Evolutionary conservation across 495 filamentous ascomycete genomes (phyloP).

Genomic region (Penicillium lagena): DNA sequence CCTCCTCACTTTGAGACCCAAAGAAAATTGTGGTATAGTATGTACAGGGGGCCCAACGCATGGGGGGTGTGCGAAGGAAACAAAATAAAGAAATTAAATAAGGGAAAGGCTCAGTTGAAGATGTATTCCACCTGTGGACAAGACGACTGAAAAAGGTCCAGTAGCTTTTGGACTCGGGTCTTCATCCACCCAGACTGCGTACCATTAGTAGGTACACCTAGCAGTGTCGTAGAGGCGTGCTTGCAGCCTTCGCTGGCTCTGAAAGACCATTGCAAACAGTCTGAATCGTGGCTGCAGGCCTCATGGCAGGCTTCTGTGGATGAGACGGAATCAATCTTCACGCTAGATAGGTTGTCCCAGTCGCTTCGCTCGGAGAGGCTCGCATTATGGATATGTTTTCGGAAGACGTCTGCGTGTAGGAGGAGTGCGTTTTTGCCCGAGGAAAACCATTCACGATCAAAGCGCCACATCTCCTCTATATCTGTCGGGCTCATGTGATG

Average conservation of each 20-base stretch:
- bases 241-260: conserved; percentile 20
- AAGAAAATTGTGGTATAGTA: too few relatives aligned
- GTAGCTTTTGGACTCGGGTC: conserved; percentile 15
- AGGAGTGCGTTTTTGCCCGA: conserved; percentile 18
- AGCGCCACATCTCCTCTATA: conserved; percentile 34
- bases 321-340: conserved; percentile 11
- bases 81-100: conserved; percentile 3
- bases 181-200: conserved; percentile 28
- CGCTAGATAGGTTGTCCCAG: conserved; percentile 28
- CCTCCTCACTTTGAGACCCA: too few relatives aligned
- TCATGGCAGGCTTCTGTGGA: conserved; percentile 24
- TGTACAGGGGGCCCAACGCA: too few relatives aligned
- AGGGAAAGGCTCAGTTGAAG: conserved; percentile 7
- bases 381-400: conserved; percentile 16
- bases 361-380: conserved; percentile 12
- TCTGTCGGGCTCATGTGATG: conserved; percentile 40
- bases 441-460: conserved; percentile 31
- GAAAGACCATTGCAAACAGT: conserved; percentile 39
- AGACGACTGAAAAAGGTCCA: conserved; percentile 19
- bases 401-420: conserved; percentile 29
- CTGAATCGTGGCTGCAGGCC: conserved; percentile 26
- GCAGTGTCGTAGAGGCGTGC: conserved; percentile 24
- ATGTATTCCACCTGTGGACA: conserved; percentile 25
- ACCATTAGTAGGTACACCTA: conserved; percentile 14
- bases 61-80: background rate